Evolutionary conservation across 2,329 filamentous ascomycete genomes (phyloP), one percentile per base, ranked within the genome.

Genomic region (Fusarium mundagurra): DNA sequence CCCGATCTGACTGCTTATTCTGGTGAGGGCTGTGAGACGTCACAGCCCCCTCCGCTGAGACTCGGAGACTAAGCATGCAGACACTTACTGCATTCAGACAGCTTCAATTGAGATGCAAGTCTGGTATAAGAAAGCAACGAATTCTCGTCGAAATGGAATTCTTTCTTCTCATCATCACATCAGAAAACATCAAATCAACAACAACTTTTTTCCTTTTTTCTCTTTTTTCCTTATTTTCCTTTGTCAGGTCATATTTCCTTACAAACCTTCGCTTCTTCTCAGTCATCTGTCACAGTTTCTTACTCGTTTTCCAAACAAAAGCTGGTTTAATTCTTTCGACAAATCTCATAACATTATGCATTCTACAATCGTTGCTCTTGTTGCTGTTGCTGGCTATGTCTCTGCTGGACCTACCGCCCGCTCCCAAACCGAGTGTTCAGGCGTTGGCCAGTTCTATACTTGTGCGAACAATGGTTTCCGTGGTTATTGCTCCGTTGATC

Each of bases 241-340:
- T 74, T 72, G 71, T 74, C 44, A 51, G 47, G 59, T 74, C 22
- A 60, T 61, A 69, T 74, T 74, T 72, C 63, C 71, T 74, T 69
- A 27, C 71, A 50, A 69, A 74, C 71, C 24, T 62, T 74, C 71
- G 39, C 71, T 74, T 69, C 48, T 59, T 69, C 18, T 72, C 63
- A 72, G 48, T 60, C 72, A 22, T 61, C 39, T 60, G 44, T 20
- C 41, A 50, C 61, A 45, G 50, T 74, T 67, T 16, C 31, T 29
- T 70, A 38, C 6, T 45, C 65, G 18, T 16, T 53, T 67, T 66
- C 31, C 60, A 70, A 50, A 36, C 61, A 71, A 60, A 57, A 57
- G 34, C n/a, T 24, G 53, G 33, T 55, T 41, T 33, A 55, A 33
- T 38, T 36, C 68, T 54, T 65, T 48, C 45, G 44, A 48, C 20